Evolutionary conservation across 2,329 filamentous ascomycete species (phyloP).

Genomic region (Aspergillus candidus): DNA sequence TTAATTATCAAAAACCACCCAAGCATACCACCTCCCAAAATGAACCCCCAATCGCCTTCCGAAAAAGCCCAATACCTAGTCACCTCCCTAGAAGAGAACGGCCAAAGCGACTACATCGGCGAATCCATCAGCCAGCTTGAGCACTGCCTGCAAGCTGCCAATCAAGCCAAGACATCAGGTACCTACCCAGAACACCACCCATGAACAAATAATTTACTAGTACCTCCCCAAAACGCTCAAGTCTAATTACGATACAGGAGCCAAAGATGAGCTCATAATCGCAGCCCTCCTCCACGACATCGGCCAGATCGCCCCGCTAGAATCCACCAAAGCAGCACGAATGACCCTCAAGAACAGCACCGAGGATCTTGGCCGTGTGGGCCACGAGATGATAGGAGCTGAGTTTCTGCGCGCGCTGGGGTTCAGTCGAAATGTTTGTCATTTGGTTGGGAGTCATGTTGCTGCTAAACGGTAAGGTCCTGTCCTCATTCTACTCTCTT

Average conservation of each 20-base stretch:
- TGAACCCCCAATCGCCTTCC: slow-evolving; percentile 6
- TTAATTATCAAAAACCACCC: background rate
- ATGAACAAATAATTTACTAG: no score
- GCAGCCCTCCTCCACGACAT: slow-evolving; percentile 41
- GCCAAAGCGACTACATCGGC: slow-evolving; percentile 30
- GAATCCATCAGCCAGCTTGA: slow-evolving; percentile 32
- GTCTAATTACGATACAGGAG: slow-evolving; percentile 7
- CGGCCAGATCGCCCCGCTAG: slow-evolving; percentile 37
- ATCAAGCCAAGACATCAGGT: slow-evolving; percentile 25
- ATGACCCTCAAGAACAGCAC: slow-evolving; percentile 22
- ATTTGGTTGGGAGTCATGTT: slow-evolving; percentile 36
- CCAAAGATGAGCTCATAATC: slow-evolving; percentile 24
- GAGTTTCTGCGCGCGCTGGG: slow-evolving; percentile 29
- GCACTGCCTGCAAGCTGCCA: slow-evolving; percentile 28
- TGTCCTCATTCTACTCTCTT: background rate
- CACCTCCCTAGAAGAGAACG: slow-evolving; percentile 24
- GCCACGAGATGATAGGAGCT: slow-evolving; percentile 36
- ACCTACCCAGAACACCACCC: background rate
- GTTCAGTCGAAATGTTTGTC: slow-evolving; percentile 33
- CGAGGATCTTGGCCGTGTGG: slow-evolving; percentile 32
- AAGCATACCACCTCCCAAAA: background rate
- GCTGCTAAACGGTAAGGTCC: slow-evolving; percentile 28
- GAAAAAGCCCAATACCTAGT: slow-evolving; percentile 18
- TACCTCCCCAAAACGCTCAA: background rate
- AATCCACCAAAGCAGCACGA: slow-evolving; percentile 22